Evolutionary conservation across 768 basidiomycete species (phyloP), one percentile per base, ranked within the genome.

Genomic region (Panaeolus papilionaceus): DNA sequence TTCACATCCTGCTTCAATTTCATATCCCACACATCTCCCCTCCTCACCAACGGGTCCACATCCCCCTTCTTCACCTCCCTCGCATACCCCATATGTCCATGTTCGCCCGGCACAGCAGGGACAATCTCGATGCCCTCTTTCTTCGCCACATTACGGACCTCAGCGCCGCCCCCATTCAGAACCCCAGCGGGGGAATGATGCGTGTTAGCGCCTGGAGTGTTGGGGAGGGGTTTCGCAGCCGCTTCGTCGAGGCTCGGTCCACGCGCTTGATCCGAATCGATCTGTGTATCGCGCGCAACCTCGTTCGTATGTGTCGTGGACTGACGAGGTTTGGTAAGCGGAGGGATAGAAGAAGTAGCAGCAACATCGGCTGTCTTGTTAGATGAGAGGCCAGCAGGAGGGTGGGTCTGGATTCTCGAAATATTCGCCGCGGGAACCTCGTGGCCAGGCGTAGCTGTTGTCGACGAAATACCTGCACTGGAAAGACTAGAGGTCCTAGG

Each of bases 1-100:
- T 62, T 49, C 28, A 49, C 39, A 37, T 68, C 67, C 38, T 45
- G 4, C n/a, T 14, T 18, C 6, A 14, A 3, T n/a, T 20, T 45
- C 45, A 45, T 14, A 11, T 64, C n/a, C 61, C 61, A 3, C 40
- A n/a, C 58, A 38, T 62, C 28, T 40, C 40, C 47, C 62, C 42
- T n/a, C 62, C 61, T 51, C 8, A 26, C 23, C 20, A 28, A 10
- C 10, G 49, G 26, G 12, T 33, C 54, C 8, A 14, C 26, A 4
- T 16, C 54, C 9, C 28, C 54, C 28, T 4, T 5, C 54, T 58
- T 58, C 12, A 58, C 54, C 14, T 58, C 54, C 28, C 28, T 58
- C 28, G 54, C 54, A 58, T 33, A 16, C 28, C 54, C 33, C 26
- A 58, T 33, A 58, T 58, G 54, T 33, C 54, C 54, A 33, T 58